These are phyloP conservation scores for Penicillium sp. DNA, from an alignment of 2,329 filamentous ascomycete genomes.

Conservation along the genomic window DNA sequence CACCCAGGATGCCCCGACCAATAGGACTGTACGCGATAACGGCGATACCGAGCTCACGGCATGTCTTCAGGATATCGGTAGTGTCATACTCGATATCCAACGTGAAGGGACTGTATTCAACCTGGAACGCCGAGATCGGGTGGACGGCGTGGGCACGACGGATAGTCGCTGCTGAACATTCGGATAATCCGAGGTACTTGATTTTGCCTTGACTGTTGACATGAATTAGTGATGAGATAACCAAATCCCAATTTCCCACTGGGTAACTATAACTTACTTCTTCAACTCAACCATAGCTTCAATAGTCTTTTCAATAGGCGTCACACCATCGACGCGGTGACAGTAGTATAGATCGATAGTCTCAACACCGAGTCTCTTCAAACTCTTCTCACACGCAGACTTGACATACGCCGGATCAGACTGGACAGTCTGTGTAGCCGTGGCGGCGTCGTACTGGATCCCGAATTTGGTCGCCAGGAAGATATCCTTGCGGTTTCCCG, in stretches of 20 bases:
- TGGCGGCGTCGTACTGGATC: slow-evolving; percentile 6
- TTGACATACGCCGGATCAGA: slow-evolving; percentile 40
- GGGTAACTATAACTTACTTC: slow-evolving; percentile 19
- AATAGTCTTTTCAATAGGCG: slow-evolving; percentile 46
- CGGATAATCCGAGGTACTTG: slow-evolving; percentile 46
- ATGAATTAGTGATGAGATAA: background rate
- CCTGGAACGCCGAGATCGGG: slow-evolving; percentile 47
- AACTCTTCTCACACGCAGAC: slow-evolving; percentile 34
- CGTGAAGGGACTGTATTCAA: slow-evolving; percentile 47
- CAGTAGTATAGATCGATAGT: slow-evolving; percentile 45
- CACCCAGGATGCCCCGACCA: slow-evolving; percentile 37
- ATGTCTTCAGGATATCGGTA: slow-evolving; percentile 42
- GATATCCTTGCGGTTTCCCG: slow-evolving; percentile 38
- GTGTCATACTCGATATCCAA: slow-evolving; percentile 43
- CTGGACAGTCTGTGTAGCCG: slow-evolving; percentile 16
- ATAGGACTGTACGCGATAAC: slow-evolving; percentile 43
- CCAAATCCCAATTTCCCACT: too few relatives aligned
- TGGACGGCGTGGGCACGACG: slow-evolving; percentile 45
- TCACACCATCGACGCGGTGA: slow-evolving; percentile 44
- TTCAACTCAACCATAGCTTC: slow-evolving; percentile 46
- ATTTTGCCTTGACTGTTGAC: slow-evolving; percentile 45
- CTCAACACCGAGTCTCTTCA: slow-evolving; percentile 37
- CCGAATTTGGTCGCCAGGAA: slow-evolving; percentile 43
- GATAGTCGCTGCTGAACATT: slow-evolving; percentile 44
- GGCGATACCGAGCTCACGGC: slow-evolving; percentile 47